Conservation (phyloP, 148 eudicot species). For the Spergularia marina region DNA sequence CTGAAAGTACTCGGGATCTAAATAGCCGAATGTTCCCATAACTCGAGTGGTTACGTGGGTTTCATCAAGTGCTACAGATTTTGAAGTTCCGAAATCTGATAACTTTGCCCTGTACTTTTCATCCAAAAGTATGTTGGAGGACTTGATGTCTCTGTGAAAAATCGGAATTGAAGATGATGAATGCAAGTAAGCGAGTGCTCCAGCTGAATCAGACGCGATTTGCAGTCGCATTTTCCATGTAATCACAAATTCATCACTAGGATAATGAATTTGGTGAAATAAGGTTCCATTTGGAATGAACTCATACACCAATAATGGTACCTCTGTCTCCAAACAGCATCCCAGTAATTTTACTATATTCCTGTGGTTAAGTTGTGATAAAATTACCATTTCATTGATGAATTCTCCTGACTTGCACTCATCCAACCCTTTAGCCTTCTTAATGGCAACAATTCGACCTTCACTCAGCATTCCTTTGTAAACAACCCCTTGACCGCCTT, state of each 20-base stretch:
- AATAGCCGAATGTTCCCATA: constrained; percentile 40
- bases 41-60: constrained; percentile 41
- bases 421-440: constrained; percentile 30
- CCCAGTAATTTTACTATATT: constrained; percentile 38
- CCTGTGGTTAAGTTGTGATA: constrained; percentile 37
- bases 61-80: constrained; percentile 30
- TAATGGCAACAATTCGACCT: constrained; percentile 38
- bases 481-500: constrained; percentile 43
- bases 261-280: constrained; percentile 29
- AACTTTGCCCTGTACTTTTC: constrained; percentile 32
- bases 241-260: constrained; percentile 30
- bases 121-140: constrained; percentile 40
- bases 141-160: constrained; percentile 40
- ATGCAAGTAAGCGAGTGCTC: constrained; percentile 35
- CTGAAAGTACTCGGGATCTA: constrained; percentile 42
- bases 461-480: constrained; percentile 42
- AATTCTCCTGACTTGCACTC: constrained; percentile 27
- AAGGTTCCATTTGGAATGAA: constrained; percentile 33
- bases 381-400: constrained; percentile 38
- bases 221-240: constrained; percentile 40
- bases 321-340: constrained; percentile 32
- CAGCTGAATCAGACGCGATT: constrained; percentile 35
- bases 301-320: constrained; percentile 39
- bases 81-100: constrained; percentile 42
- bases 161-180: constrained; percentile 28